Conservation (phyloP, 345 rosid genomes). For the Populus pruinosa region DNA sequence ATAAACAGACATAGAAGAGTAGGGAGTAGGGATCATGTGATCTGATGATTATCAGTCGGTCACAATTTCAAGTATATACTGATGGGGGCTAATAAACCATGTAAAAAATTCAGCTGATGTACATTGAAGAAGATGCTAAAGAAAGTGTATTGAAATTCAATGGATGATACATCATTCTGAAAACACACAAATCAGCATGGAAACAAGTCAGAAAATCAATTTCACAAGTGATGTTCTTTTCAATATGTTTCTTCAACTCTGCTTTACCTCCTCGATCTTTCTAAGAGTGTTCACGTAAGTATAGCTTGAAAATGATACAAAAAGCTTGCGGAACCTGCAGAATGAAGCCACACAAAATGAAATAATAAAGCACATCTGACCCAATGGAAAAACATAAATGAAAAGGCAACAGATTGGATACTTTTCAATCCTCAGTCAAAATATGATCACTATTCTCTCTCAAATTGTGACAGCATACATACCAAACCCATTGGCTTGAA, state of each 20-base stretch:
- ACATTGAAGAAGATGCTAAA: neutral
- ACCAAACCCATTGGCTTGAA: constrained; percentile 90
- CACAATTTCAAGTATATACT: neutral
- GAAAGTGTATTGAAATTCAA: neutral
- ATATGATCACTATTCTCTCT: neutral
- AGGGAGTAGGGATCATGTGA: neutral
- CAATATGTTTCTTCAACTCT: neutral
- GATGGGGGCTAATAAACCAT: neutral
- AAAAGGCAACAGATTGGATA: neutral
- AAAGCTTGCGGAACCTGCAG: constrained; percentile 81
- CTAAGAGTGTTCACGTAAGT: constrained; percentile 55
- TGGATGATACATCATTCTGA: neutral
- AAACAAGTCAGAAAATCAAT: neutral
- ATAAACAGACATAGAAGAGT: no score
- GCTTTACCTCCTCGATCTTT: constrained; percentile 31
- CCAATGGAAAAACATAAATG: neutral
- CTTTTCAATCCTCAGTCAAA: neutral
- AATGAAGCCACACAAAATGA: neutral
- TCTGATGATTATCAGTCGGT: neutral
- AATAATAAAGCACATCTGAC: neutral
- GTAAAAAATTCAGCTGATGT: no score
- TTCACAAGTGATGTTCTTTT: neutral
- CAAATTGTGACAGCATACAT: constrained; percentile 16
- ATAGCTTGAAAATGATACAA: constrained; percentile 74
- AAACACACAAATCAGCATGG: neutral